Evolutionary conservation across 371 early-diverging fungal genomes (phyloP), one percentile per base, ranked within the genome.

Genomic region (Apophysomyces trapeziformis): DNA sequence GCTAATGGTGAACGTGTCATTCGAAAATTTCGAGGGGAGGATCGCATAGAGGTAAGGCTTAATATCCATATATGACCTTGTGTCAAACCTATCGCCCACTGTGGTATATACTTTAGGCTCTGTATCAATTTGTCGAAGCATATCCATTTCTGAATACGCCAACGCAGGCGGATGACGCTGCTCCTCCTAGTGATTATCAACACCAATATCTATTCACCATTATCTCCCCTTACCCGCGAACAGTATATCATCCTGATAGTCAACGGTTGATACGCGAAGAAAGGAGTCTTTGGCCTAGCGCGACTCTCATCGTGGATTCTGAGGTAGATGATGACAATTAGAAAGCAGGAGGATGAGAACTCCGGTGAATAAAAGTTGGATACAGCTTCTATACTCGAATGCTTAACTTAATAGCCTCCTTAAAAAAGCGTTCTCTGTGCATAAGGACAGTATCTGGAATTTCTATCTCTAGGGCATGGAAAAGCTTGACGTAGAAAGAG

Each of bases 71-170:
- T 21, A 2, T 21, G 21, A 50, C 5, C 54, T 9, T 50, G 16
- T 0, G 7, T n/a, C 35, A 5, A 0, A 50, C 21, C 18, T 47
- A 50, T 50, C 21, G 21, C 21, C 32, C 21, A 50, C 2, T 50
- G 5, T n/a, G n/a, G 16, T 50, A 5, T 18, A n/a, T 4, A 13
- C 5, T 2, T 6, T 68, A 82, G 82, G 69, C 78, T n/a, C 41
- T 83, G 7, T 92, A 92, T 69, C 76, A 83, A 38, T 93, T 90
- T 86, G 86, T 92, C 16, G 91, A 92, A 71, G 85, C 89, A n/a
- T 92, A 91, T 66, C 80, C 88, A 32, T 88, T 89, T 72, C 69
- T 91, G 32, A 88, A 91, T 70, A 76, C 88, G 9, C 72, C 69
- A 36, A 76, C 74, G 16, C 70, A 75, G 46, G 72, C 75, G 41